Evolutionary conservation across 371 early-diverging fungal genomes (phyloP).

Genomic region (Mucor piriformis): DNA sequence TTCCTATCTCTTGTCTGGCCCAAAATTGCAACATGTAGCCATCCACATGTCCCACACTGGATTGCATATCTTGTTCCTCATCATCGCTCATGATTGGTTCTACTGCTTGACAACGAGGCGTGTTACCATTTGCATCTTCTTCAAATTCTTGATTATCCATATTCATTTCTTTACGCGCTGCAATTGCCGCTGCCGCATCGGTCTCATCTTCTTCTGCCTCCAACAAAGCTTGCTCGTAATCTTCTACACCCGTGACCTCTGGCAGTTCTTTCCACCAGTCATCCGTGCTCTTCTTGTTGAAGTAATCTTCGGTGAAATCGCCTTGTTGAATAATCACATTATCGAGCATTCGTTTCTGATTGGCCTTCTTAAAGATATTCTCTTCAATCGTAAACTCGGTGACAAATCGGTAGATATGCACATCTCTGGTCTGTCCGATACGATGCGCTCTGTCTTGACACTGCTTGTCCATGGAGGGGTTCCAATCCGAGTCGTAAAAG

Average conservation of each 20-base stretch:
- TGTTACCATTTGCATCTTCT: constrained; percentile 31
- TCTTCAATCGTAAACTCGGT: constrained; percentile 90
- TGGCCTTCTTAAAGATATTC: constrained; percentile 80
- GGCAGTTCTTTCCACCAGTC: constrained; percentile 73
- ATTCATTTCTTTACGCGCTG: constrained; percentile 69
- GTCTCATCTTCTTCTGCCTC: constrained; percentile 71
- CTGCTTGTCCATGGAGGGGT: constrained; percentile 83
- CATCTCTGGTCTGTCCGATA: constrained; percentile 93
- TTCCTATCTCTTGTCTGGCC: constrained; percentile 61
- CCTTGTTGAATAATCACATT: constrained; percentile 87
- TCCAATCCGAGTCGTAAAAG: constrained; percentile 97
- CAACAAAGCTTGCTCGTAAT: constrained; percentile 68
- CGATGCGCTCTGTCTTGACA: constrained; percentile 90
- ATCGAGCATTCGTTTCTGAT: constrained; percentile 88
- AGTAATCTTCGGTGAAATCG: constrained; percentile 75
- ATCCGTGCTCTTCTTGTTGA: constrained; percentile 48
- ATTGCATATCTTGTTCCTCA: constrained; percentile 36
- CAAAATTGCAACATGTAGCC: constrained; percentile 73
- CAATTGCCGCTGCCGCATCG: constrained; percentile 69
- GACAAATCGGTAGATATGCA: constrained; percentile 91
- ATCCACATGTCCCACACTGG: constrained; percentile 67
- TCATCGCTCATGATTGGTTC: constrained; percentile 9
- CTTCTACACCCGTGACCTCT: constrained; percentile 52
- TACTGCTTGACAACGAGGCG: background rate
- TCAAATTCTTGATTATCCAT: constrained; percentile 68